Base-by-base conservation (phyloP, 306 rosid genomes). In the Dryas octopetala region DNA sequence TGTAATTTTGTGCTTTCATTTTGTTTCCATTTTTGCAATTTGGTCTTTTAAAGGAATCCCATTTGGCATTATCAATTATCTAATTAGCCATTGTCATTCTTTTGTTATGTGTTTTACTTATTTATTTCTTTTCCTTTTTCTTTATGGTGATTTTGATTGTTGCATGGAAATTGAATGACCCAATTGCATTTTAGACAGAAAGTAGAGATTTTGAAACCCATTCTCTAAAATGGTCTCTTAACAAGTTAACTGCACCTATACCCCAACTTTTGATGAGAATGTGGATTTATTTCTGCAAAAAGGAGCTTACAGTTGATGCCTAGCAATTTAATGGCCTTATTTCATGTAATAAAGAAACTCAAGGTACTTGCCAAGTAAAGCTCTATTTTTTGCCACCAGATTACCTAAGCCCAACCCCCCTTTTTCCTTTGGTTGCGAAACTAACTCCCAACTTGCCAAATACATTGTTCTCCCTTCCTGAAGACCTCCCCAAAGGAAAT, bases 111-210 rank as follows among this genome's bases (percentile, higher is more conserved):
- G 38, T 2, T 32, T 32, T 32, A 32, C 38, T 32, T 32, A 32
- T 32, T 32, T 32, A 32, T 32, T 32, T 32, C 2, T 32, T 32
- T 32, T 32, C 38, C 38, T 32, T 32, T 32, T 13, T 17, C 23
- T 49, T 28, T 9, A 26, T 15, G 64, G 43, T 26, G 38, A 5
- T 2, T 66, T 19, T 66, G 51, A 45, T 66, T 23, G 54, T 46
- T 47, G 47, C 67, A 62, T 62, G 54, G 43, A 23, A 13, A 23
- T 67, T 67, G 71, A 67, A 67, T 11, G 19, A 23, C 19, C 44
- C 57, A 23, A 48, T 47, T 11, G 53, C 53, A 17, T 17, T 5
- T 46, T 46, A 5, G 12, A 40, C 44, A 61, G 65, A 32, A 38
- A 14, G 47, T 62, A 12, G 47, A 14, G 11, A 62, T 62, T 14